Base-by-base conservation (phyloP, 495 filamentous ascomycete genomes). In the Tuber brumale region DNA sequence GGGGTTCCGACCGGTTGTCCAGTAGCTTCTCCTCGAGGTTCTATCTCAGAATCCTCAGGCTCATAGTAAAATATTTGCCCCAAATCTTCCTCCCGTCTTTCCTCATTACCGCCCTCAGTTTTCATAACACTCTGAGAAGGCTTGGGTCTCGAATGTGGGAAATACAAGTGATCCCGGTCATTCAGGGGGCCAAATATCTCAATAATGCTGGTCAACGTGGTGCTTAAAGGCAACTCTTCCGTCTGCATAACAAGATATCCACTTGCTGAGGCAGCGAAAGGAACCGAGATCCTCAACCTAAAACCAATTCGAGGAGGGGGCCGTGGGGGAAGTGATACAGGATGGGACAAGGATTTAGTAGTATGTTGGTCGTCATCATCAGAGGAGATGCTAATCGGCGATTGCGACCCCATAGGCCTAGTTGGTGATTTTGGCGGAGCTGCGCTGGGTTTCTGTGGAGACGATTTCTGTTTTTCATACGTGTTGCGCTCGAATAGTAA, bases 301-400 rank as follows among this genome's bases (percentile, higher is more conserved):
- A 82, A 82, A n/a, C 80, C 80, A 31, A 79, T 76, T 57, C 80
- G 81, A 16, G 76, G 79, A 8, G 80, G 80, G n/a, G 80, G 80
- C 69, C 80, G 78, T 19, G 80, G 80, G 1, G 80, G 80, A 31
- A 82, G 80, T 39, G 77, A 81, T 35, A 77, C 57, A 16, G 80
- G 80, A 41, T 77, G 75, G 0, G 74, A 70, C 23, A 72, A 71
- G 43, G 76, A 57, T 35, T 57, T 74, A 46, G 79, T 69, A 19
- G 75, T 42, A 45, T 71, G 27, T 46, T 42, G 71, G 41, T 76
- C 78, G 0, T 80, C 78, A 41, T 80, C 78, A 79, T 80, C 78
- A 19, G 78, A 80, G n/a, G 78, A 80, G 73, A 80, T 80, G 46
- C 79, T 77, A 37, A 80, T 80, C 14, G 78, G 78, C 16, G 78